Evolutionary conservation across 257 asterid genomes (phyloP).

Genomic region (Asclepias syriaca): DNA sequence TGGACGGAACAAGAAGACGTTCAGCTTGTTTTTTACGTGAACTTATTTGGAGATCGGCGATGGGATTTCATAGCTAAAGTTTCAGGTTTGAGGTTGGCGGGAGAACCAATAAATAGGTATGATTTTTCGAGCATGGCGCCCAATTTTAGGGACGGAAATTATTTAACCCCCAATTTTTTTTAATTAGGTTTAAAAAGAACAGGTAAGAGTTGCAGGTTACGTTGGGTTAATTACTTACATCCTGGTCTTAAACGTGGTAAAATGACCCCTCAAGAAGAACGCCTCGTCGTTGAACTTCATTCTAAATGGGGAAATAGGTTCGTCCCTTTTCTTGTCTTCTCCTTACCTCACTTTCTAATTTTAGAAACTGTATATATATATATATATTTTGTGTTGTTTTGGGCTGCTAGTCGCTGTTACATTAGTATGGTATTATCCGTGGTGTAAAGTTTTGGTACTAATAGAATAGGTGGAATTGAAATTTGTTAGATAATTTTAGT

Average conservation of each 20-base stretch:
- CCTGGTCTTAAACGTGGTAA: constrained; percentile 82
- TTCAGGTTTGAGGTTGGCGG: constrained; percentile 99
- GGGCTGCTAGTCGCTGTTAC: no score
- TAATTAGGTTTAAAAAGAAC: constrained; percentile 72
- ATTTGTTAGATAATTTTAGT: no score
- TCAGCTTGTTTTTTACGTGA: constrained; percentile 73
- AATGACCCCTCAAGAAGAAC: constrained; percentile 78
- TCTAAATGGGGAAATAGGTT: constrained; percentile 90
- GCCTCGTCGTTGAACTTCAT: constrained; percentile 71
- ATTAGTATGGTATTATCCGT: no score
- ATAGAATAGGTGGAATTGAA: no score
- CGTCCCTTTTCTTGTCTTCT: no score
- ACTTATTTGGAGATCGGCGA: constrained; percentile 84
- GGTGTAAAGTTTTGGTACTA: no score
- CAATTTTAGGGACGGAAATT: constrained; percentile 8
- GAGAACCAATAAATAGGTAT: constrained; percentile 75
- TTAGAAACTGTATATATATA: no score
- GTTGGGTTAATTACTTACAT: constrained; percentile 90
- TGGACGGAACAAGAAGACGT: constrained; percentile 92
- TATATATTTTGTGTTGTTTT: no score
- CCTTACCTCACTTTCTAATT: no score
- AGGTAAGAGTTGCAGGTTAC: constrained; percentile 90
- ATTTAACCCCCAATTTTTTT: constrained; percentile 13
- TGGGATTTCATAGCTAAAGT: constrained; percentile 97
- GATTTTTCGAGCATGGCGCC: constrained; percentile 66